Percentiles rank a stretch among this genome's conserved stretches.
phyloP scores from a whole-genome alignment of 495 filamentous ascomycete genomes.

The Darksidea phi region DNA sequence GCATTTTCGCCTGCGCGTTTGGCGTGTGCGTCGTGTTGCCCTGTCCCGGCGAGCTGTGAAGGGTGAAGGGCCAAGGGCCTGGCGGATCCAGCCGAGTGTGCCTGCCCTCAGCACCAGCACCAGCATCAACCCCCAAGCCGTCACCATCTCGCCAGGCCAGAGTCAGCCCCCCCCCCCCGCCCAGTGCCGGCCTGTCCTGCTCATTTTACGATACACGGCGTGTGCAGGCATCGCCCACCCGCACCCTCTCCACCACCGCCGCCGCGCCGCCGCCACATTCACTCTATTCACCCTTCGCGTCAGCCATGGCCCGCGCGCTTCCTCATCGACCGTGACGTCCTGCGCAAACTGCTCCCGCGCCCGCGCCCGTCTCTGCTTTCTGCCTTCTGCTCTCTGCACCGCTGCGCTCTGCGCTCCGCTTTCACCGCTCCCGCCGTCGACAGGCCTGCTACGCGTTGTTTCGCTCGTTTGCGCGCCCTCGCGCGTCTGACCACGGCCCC shows the following conservation, averaged over 20 bases:
- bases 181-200: conserved; percentile 12
- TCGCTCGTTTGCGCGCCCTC: conserved; percentile 23
- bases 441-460: conserved; percentile 14
- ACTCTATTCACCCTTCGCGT: conserved; percentile 12
- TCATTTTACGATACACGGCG: conserved; percentile 21
- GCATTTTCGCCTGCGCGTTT: neutral
- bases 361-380: conserved; percentile 3
- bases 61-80: neutral
- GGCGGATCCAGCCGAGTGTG: conserved; percentile 27
- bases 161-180: conserved; percentile 16
- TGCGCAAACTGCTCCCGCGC: conserved; percentile 1
- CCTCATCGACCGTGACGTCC: neutral
- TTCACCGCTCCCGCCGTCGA: too few species aligned
- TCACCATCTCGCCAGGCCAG: neutral
- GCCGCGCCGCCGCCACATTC: conserved; percentile 33
- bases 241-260: neutral
- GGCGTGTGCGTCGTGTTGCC: neutral
- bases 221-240: neutral
- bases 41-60: conserved; percentile 10
- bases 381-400: too few species aligned
- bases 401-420: too few species aligned
- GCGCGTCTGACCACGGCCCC: conserved; percentile 16
- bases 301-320: conserved; percentile 13
- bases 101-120: conserved; percentile 5
- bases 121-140: conserved; percentile 10